Conservation (phyloP, 495 filamentous ascomycete genomes). For the Podospora tetraspora region DNA sequence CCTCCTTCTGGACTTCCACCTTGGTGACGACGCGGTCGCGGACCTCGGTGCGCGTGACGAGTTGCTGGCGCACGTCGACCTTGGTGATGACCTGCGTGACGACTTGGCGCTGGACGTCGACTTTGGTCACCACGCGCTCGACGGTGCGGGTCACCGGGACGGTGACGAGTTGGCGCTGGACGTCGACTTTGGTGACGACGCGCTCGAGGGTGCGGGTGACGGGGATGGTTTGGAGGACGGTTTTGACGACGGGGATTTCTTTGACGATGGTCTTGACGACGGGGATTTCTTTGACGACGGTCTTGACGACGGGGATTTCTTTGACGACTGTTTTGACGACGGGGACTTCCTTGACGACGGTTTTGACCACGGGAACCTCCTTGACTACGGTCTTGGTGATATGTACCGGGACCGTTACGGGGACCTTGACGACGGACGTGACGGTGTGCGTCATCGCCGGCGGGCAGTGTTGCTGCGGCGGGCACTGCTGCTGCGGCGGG, state of each 20-base stretch:
- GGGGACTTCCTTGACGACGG: neutral
- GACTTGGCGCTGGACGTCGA: constrained; percentile 5
- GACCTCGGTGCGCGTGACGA: constrained; percentile 4
- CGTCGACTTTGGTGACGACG: constrained; percentile 6
- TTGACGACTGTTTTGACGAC: constrained; percentile 1
- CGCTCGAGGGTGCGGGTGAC: constrained; percentile 3
- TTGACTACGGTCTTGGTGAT: neutral
- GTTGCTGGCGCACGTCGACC: neutral
- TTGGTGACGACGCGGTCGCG: constrained; percentile 1
- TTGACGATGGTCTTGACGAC: constrained; percentile 1
- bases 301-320: neutral
- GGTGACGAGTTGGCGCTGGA: constrained; percentile 8
- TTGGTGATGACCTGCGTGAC: constrained; percentile 4
- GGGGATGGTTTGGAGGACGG: neutral
- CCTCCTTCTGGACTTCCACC: neutral
- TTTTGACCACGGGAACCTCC: neutral
- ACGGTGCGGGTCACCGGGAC: constrained; percentile 3
- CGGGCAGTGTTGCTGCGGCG: neutral
- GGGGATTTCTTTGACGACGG: neutral
- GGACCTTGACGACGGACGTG: neutral
- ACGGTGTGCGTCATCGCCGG: constrained; percentile 4
- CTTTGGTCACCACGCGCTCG: constrained; percentile 3
- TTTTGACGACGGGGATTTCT: neutral
- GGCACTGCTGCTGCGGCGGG: neutral
- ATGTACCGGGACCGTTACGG: constrained; percentile 4